Conservation (phyloP, 768 basidiomycete genomes). For the Amanita jacksonii region DNA sequence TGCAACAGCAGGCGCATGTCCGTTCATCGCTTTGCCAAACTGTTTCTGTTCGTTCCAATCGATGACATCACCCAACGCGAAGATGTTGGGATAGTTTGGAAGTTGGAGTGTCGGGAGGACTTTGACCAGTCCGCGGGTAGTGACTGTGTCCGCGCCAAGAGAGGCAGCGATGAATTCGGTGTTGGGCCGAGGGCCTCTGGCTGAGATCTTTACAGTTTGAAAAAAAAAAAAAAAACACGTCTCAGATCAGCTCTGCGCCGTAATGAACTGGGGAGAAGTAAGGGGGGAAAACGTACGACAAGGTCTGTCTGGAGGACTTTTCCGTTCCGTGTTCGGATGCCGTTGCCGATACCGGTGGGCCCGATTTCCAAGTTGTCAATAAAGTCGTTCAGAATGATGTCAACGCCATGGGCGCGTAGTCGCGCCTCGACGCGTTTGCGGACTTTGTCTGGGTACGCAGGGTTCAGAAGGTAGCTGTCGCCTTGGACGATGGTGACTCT, state of each 20-base stretch:
- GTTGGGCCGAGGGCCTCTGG: constrained; percentile 28
- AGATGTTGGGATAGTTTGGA: constrained; percentile 34
- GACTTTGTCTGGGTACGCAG: constrained; percentile 38
- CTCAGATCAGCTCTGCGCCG: too few species aligned
- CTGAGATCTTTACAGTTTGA: constrained; percentile 17
- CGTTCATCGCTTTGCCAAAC: constrained; percentile 30
- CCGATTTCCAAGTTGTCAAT: constrained; percentile 35
- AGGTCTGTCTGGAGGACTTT: constrained; percentile 38
- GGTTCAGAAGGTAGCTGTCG: constrained; percentile 34
- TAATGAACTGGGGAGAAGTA: too few species aligned
- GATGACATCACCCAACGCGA: constrained; percentile 49
- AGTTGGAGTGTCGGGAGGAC: constrained; percentile 45
- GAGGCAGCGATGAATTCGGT: constrained; percentile 36
- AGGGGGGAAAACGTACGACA: constrained; percentile 29
- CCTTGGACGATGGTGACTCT: constrained; percentile 51
- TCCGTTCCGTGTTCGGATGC: constrained; percentile 35
- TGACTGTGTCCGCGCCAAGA: constrained; percentile 23
- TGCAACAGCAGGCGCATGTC: constrained; percentile 34
- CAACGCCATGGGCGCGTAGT: constrained; percentile 29
- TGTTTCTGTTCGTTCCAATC: constrained; percentile 49
- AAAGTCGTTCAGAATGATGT: constrained; percentile 40
- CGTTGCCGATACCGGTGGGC: constrained; percentile 17
- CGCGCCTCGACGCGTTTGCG: constrained; percentile 31
- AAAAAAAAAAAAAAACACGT: too few species aligned
- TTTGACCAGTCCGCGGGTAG: constrained; percentile 28